These are phyloP conservation scores for Croton laevigatus DNA, from an alignment of 441 rosid species.

Conservation along the genomic window DNA sequence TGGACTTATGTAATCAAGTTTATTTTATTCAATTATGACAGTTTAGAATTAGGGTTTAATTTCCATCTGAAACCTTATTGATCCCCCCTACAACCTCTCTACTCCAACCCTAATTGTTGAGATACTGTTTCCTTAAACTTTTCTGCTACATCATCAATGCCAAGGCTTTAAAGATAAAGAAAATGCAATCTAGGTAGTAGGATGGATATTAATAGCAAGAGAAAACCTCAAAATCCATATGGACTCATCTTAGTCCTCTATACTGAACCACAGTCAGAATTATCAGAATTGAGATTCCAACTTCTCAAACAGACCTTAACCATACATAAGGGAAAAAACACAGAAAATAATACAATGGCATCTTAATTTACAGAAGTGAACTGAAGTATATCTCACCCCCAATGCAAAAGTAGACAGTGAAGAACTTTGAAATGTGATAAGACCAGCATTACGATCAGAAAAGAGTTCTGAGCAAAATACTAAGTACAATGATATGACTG, in stretches of 20 bases:
- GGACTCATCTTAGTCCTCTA: background rate
- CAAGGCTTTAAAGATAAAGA: background rate
- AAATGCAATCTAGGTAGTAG: background rate
- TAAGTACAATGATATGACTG: slow-evolving; percentile 35
- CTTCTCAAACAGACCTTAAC: background rate
- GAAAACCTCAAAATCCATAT: background rate
- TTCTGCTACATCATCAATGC: no score
- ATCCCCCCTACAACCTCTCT: no score
- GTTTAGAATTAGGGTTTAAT: no score
- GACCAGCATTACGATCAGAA: slow-evolving; percentile 28
- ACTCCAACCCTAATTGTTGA: no score
- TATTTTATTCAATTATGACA: no score
- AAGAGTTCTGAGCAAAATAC: slow-evolving; percentile 43
- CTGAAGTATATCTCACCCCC: slow-evolving; percentile 34
- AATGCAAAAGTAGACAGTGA: slow-evolving; percentile 33
- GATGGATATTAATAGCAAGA: background rate
- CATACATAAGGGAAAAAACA: background rate
- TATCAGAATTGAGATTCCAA: background rate
- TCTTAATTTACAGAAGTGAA: background rate
- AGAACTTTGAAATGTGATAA: slow-evolving; percentile 37
- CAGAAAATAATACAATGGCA: background rate
- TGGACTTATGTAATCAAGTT: no score
- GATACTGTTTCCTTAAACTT: no score
- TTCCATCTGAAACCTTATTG: no score
- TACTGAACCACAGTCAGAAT: background rate